Evolutionary conservation across 306 rosid species (phyloP).

Genomic region (Echinosophora koreensis): DNA sequence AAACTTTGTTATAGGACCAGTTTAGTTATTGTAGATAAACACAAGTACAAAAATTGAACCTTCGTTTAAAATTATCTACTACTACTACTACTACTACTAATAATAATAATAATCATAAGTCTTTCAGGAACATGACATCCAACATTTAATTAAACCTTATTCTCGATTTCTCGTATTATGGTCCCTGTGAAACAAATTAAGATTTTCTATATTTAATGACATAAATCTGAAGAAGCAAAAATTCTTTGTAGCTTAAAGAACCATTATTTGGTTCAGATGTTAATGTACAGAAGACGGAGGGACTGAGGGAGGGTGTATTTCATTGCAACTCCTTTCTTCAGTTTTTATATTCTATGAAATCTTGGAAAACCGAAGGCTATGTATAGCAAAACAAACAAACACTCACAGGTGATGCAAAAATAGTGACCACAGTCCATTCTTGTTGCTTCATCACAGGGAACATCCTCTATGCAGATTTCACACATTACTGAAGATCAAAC

Average conservation of each 20-base stretch:
- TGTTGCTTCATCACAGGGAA: conserved; percentile 67
- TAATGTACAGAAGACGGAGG: conserved; percentile 2
- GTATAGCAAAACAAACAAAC: conserved; percentile 24
- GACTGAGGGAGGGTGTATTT: too few relatives aligned
- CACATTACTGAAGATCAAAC: conserved; percentile 58
- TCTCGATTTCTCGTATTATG: too few relatives aligned
- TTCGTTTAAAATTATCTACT: background rate
- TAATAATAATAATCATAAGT: background rate
- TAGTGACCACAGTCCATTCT: conserved; percentile 93
- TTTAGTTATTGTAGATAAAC: conserved; percentile 21
- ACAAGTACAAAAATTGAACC: conserved; percentile 23
- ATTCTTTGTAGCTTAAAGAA: conserved; percentile 11
- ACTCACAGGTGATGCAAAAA: conserved; percentile 88
- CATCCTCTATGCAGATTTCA: conserved; percentile 79
- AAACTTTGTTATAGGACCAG: conserved; percentile 8
- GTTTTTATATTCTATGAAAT: conserved; percentile 3
- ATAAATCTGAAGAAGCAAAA: background rate
- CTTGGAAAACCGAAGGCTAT: background rate
- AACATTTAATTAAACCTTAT: too few relatives aligned
- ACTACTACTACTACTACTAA: too few relatives aligned
- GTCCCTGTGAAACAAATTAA: conserved; percentile 2
- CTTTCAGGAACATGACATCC: conserved; percentile 24
- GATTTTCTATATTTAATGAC: too few relatives aligned
- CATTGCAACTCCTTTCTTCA: conserved; percentile 10
- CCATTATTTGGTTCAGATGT: conserved; percentile 22